Evolutionary conservation across 2,329 filamentous ascomycete species (phyloP).

Genomic region (Aspergillus fructus): DNA sequence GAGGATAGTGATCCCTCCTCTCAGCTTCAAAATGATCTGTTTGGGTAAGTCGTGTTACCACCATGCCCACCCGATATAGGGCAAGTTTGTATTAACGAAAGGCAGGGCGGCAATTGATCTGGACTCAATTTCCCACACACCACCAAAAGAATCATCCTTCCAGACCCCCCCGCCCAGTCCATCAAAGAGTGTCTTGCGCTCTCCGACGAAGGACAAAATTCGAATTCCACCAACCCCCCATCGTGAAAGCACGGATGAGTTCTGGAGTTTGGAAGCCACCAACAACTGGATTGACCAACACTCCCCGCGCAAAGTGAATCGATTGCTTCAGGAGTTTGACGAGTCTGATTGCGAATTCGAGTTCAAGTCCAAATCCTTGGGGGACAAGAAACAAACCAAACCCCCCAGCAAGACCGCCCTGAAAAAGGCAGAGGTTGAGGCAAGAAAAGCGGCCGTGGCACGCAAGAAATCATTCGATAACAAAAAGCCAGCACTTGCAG

Average conservation of each 20-base stretch:
- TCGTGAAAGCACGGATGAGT: conserved; percentile 52
- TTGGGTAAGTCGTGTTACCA: conserved; percentile 18
- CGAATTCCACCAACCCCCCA: conserved; percentile 52
- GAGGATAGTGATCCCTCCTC: conserved; percentile 22
- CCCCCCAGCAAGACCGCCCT: conserved; percentile 37
- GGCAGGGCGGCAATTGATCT: conserved; percentile 7
- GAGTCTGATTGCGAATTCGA: conserved; percentile 34
- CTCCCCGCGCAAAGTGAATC: conserved; percentile 48
- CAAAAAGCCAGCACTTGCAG: conserved; percentile 53
- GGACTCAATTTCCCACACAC: conserved; percentile 12
- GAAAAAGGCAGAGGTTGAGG: conserved; percentile 39
- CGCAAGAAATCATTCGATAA: conserved; percentile 54
- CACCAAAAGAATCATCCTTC: conserved; percentile 10
- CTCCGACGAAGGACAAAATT: conserved; percentile 47
- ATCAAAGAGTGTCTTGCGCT: conserved; percentile 42
- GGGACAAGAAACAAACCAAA: conserved; percentile 19
- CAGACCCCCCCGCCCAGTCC: conserved; percentile 47
- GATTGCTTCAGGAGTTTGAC: conserved; percentile 33
- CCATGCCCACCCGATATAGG: background rate
- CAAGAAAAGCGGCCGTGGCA: conserved; percentile 35
- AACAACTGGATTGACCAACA: conserved; percentile 57
- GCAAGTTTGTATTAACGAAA: background rate
- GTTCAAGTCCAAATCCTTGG: conserved; percentile 9
- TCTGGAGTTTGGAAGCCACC: conserved; percentile 54
- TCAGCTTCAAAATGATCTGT: conserved; percentile 18